Evolutionary conservation across 805 yeast species (phyloP).

Genomic region (Geotrichum ghanense): DNA sequence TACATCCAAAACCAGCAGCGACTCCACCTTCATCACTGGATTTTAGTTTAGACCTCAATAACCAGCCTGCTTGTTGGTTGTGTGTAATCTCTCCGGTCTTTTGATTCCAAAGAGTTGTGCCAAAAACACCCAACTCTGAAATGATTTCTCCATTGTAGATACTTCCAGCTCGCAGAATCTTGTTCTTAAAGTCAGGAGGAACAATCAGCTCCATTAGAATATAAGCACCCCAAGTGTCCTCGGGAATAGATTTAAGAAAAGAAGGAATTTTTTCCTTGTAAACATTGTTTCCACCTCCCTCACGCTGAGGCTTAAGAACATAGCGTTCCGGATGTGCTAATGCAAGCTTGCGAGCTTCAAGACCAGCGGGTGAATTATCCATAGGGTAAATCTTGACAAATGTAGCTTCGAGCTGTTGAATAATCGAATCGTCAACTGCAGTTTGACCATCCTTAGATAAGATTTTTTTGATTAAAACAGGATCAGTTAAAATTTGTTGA

Average conservation of each 20-base stretch:
- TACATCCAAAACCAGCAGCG: slow-evolving; percentile 97
- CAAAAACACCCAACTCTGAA: slow-evolving; percentile 88
- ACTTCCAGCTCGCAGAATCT: slow-evolving; percentile 56
- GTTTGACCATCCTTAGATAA: slow-evolving; percentile 25
- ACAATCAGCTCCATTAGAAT: slow-evolving; percentile 88
- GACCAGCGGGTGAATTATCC: slow-evolving; percentile 52
- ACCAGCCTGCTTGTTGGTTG: slow-evolving; percentile 72
- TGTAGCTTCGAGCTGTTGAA: slow-evolving; percentile 28
- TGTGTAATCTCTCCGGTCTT: slow-evolving; percentile 37
- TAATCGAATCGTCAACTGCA: background rate
- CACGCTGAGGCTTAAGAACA: slow-evolving; percentile 95
- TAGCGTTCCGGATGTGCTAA: slow-evolving; percentile 53
- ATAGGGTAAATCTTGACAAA: slow-evolving; percentile 84
- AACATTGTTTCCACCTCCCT: slow-evolving; percentile 96
- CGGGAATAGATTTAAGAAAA: slow-evolving; percentile 48
- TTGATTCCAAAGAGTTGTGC: slow-evolving; percentile 67
- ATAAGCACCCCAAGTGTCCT: slow-evolving; percentile 77
- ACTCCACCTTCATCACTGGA: slow-evolving; percentile 95
- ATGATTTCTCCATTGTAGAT: slow-evolving; percentile 62
- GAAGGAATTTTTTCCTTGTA: slow-evolving; percentile 77
- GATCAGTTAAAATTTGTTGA: slow-evolving; percentile 74
- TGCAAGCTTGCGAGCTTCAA: slow-evolving; percentile 53
- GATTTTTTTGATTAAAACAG: slow-evolving; percentile 31
- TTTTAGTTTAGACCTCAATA: slow-evolving; percentile 79
- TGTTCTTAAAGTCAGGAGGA: slow-evolving; percentile 60